phyloP scores from a whole-genome alignment of 352 stramenopile genomes.

The Phytophthora niederhauseri region DNA sequence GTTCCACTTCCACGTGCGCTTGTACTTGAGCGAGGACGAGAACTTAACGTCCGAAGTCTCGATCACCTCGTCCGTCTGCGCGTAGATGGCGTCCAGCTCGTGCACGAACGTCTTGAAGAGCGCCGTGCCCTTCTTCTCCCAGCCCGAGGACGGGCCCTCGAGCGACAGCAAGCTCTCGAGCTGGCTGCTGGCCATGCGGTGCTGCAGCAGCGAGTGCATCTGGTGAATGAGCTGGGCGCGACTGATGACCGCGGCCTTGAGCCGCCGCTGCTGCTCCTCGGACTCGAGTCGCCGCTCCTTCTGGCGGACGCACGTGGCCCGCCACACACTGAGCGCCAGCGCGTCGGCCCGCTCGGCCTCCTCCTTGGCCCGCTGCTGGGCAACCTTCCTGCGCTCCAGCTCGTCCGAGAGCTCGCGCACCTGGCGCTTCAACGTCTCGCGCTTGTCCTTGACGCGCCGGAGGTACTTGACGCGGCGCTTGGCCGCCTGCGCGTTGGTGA shows the following conservation, averaged over 20 bases:
- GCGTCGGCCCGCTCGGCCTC: conserved; percentile 25
- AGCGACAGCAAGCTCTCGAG: conserved; percentile 21
- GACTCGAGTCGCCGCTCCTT: conserved; percentile 32
- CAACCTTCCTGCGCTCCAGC: conserved; percentile 13
- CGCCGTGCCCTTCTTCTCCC: conserved; percentile 27
- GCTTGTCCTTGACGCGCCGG: conserved; percentile 33
- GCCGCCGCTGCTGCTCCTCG: conserved; percentile 29
- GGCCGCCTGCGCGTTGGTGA: conserved; percentile 34
- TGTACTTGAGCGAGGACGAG: conserved; percentile 28
- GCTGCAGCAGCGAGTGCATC: conserved; percentile 33
- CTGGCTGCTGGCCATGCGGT: conserved; percentile 19
- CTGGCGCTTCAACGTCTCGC: conserved; percentile 21
- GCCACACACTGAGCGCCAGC: conserved; percentile 22
- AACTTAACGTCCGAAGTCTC: conserved; percentile 25
- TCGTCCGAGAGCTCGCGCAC: conserved; percentile 9
- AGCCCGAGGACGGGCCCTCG: conserved; percentile 5
- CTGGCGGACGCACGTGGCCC: conserved; percentile 27
- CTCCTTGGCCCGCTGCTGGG: conserved; percentile 17
- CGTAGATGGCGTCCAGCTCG: conserved; percentile 37
- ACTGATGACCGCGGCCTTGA: conserved; percentile 29
- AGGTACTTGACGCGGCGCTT: conserved; percentile 34
- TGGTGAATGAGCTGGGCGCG: conserved; percentile 33
- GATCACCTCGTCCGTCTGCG: conserved; percentile 33
- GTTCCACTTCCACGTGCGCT: conserved; percentile 24
- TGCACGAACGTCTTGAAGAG: conserved; percentile 38